Evolutionary conservation across 1,139 yeast genomes (phyloP), one percentile per base, ranked within the genome.

Genomic region (Pichia sp.): DNA sequence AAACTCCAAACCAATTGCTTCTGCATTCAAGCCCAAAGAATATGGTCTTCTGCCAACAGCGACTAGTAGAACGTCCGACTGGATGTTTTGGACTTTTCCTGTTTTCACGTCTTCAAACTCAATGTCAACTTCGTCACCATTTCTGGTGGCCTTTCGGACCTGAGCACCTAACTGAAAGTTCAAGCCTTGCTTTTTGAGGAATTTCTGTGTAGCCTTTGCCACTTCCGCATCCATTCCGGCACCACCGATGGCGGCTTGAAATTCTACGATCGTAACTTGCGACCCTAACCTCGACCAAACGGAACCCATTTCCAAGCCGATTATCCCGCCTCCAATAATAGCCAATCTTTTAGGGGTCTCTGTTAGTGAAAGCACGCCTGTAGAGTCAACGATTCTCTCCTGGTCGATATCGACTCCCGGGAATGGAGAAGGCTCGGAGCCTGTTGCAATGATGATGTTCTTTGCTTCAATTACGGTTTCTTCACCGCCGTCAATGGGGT

Each of bases 11-110:
- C 96, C 98, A 62, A 90, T 76, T 61, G 82, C 82, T 75, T 95
- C 99, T 60, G 90, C 85, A 72, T 89, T 86, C 63, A 95, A 81
- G 54, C 97, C 97, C 68, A 83, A 81, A 60, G 96, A 85, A 82
- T 85, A 90, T 64, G 99, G 99, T 77, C 98, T 90, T 81, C 99
- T 90, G 71, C 99, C 99, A 67, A 95, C 90, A 61, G 99, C 98
- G 58, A 95, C 99, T 67, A 93, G 80, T 67, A 93, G 79, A 47
- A 92, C 96, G 70, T 95, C 99, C 55, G 97, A 87, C 63, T 90
- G 95, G 54, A 95, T 67, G 45, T 81, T 73, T 73, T 86, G 93
- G 67, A 82, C 78, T 76, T 87, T 82, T 68, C 97, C 97, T 54
- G 82, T 75, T 79, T 93, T 93, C 68, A 83, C 92, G 67, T 88